Evolutionary conservation across 2,329 filamentous ascomycete genomes (phyloP).

Genomic region (Fusarium sp.): DNA sequence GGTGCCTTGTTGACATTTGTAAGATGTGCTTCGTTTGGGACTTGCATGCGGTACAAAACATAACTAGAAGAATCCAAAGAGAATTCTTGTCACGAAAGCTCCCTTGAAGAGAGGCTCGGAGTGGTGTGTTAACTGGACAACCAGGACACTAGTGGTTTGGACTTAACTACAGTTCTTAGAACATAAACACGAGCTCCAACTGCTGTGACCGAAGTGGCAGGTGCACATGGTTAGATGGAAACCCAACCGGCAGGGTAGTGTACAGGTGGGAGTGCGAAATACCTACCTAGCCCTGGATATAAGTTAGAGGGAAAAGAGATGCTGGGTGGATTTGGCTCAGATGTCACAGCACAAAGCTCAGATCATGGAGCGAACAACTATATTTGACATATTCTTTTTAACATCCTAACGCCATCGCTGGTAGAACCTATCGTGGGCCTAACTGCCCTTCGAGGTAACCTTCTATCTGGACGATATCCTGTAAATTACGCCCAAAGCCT

Average conservation of each 20-base stretch:
- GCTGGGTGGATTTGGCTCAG: not conserved
- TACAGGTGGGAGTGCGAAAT: not conserved
- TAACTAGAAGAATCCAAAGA: too few species aligned
- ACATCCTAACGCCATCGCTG: slow-evolving; percentile 38
- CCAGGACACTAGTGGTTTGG: not conserved
- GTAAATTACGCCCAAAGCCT: slow-evolving; percentile 73
- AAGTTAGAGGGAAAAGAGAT: not conserved
- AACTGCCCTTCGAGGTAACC: not conserved
- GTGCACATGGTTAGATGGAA: not conserved
- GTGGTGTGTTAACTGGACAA: not conserved
- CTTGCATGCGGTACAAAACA: too few species aligned
- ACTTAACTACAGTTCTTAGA: not conserved
- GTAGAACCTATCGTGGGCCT: slow-evolving; percentile 24
- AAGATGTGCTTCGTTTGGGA: not conserved
- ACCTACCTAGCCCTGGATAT: not conserved
- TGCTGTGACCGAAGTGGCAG: not conserved
- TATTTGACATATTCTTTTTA: slow-evolving; percentile 16
- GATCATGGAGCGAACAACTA: not conserved
- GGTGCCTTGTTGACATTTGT: not conserved
- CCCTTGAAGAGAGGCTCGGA: too few species aligned
- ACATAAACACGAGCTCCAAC: not conserved
- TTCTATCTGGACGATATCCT: not conserved
- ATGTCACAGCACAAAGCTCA: not conserved
- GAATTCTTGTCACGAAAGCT: too few species aligned
- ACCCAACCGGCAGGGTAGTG: not conserved